Percentiles rank a stretch among this genome's conserved stretches.
Evolutionary conservation across 2,329 filamentous ascomycete species (phyloP).

Genomic region (Sporothrix brasiliensis): DNA sequence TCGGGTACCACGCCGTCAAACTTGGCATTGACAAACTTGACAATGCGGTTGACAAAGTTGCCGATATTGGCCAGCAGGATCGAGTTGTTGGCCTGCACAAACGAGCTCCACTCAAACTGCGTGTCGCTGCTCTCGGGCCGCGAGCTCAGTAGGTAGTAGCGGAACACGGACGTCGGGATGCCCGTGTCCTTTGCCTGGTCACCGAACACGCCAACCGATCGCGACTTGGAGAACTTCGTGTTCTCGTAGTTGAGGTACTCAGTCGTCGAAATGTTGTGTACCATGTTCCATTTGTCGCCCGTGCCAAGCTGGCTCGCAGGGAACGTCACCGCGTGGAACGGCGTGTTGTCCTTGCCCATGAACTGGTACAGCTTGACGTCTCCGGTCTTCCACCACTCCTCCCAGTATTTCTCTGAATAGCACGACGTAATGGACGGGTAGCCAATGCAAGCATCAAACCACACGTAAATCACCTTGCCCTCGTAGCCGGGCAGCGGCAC

Average conservation of each 20-base stretch:
- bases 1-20: conserved; percentile 71
- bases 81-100: conserved; percentile 84
- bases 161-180: conserved; percentile 84
- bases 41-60: conserved; percentile 72
- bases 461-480: conserved; percentile 80
- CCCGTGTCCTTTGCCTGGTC: conserved; percentile 87
- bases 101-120: conserved; percentile 57
- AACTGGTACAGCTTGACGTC: conserved; percentile 90
- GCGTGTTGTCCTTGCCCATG: conserved; percentile 86
- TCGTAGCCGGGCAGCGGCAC: conserved; percentile 58
- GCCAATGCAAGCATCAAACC: conserved; percentile 78
- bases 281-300: conserved; percentile 82
- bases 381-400: conserved; percentile 91
- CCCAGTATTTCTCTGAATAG: conserved; percentile 75
- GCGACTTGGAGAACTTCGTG: conserved; percentile 91
- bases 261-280: conserved; percentile 84
- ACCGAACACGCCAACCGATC: conserved; percentile 87
- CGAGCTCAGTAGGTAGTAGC: conserved; percentile 85
- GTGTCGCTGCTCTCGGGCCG: conserved; percentile 84
- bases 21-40: conserved; percentile 78
- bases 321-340: conserved; percentile 86
- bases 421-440: conserved; percentile 94
- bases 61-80: conserved; percentile 77
- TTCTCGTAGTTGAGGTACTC: conserved; percentile 88
- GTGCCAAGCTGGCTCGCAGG: conserved; percentile 85